Base-by-base conservation (phyloP, 495 filamentous ascomycete genomes). In the Aspergillus wentii region DNA sequence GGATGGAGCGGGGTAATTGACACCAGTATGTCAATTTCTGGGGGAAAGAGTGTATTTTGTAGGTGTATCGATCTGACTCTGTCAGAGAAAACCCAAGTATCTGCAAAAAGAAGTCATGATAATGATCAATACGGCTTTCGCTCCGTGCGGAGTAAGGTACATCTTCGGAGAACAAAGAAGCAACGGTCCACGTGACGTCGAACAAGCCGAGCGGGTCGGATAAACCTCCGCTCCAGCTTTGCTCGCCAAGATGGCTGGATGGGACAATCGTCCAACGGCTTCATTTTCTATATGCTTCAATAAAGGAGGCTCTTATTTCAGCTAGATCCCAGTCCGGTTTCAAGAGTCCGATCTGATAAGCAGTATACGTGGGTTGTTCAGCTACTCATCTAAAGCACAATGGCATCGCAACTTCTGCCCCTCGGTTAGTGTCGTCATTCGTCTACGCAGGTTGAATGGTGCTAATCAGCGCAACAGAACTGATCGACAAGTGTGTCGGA, bases 401-500 rank as follows among this genome's bases (percentile, higher is more conserved):
- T 89, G 85, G 80, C 85, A 15, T 87, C 85, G 21, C 85, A 90
- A 66, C 76, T 90, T 26, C 79, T 88, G 27, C 85, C 85, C 33
- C 71, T 90, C 35, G 85, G 85, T 87, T 62, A 34, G 47, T 41
- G 11, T 29, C 30, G 9, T 43, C 26, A 30, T 8, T 33, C 28
- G 11, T 27, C 10, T 17, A 30, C 25, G 30, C 26, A 30, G 17
- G 30, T 33, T 32, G 26, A 18, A 38, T 33, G 42, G 38, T 41
- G 27, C 53, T 61, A 40, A 61, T 38, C 30, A 21, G 9, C 35
- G 37, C 29, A 41, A 51, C 53, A 96, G 92, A 98, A 63, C 75
- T 98, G 53, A 95, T 98, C 66, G 92, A 98, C 67, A 95, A 96
- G 64, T 97, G 94, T 64, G 88, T 97, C 40, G 92, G 94, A 25